Percentiles rank a stretch among this genome's conserved stretches.
These are phyloP conservation scores for Phytophthora europaea DNA, from an alignment of 352 stramenopile genomes.

Conservation along the genomic window DNA sequence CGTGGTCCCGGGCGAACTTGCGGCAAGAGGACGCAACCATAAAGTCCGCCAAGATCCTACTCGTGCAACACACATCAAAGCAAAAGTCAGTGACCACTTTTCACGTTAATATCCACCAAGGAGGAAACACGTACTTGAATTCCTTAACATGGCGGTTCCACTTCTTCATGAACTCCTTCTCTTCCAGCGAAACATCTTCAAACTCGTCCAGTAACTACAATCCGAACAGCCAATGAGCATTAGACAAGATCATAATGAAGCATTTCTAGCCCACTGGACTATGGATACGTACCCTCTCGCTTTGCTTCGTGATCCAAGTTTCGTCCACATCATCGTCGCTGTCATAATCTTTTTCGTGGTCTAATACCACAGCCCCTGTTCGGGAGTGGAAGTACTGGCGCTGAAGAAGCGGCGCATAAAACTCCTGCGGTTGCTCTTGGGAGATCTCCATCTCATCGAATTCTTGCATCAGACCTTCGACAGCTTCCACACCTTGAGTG, in stretches of 20 bases:
- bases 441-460: conserved; percentile 75
- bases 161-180: conserved; percentile 93
- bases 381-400: conserved; percentile 92
- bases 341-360: conserved; percentile 89
- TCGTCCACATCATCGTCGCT: conserved; percentile 91
- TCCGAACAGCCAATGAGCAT: conserved; percentile 1
- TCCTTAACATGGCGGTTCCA: conserved; percentile 91
- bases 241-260: neutral
- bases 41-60: conserved; percentile 85
- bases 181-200: conserved; percentile 87
- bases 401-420: conserved; percentile 80
- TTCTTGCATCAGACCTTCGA: conserved; percentile 76
- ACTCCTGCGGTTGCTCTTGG: conserved; percentile 69
- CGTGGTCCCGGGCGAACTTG: conserved; percentile 84
- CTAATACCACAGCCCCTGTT: conserved; percentile 82
- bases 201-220: conserved; percentile 87
- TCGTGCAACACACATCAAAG: conserved; percentile 1
- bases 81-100: conserved; percentile 15
- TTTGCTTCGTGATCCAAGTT: conserved; percentile 91
- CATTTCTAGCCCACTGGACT: neutral
- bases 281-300: conserved; percentile 65
- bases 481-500: conserved; percentile 42
- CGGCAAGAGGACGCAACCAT: conserved; percentile 90
- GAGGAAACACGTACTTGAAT: conserved; percentile 54
- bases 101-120: neutral